Conservation (phyloP, 345 rosid species). For the Eucalyptus marginata region DNA sequence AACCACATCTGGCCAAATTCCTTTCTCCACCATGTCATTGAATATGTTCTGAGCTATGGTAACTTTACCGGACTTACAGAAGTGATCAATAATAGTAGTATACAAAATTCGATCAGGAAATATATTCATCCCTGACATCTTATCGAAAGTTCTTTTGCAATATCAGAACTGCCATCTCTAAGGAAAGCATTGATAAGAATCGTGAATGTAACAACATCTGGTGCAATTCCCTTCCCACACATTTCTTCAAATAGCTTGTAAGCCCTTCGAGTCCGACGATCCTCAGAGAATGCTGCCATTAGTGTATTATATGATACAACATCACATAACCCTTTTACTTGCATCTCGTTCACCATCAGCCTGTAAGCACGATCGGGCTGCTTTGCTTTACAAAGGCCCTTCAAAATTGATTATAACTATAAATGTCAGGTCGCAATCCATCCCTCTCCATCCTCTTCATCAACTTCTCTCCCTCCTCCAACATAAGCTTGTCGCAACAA, state of each 20-base stretch:
- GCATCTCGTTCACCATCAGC: conserved; percentile 55
- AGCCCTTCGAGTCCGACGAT: conserved; percentile 30
- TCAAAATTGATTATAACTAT: conserved; percentile 81
- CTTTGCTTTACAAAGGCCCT: conserved; percentile 60
- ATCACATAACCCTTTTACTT: conserved; percentile 56
- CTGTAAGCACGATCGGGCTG: conserved; percentile 38
- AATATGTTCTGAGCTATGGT: conserved; percentile 52
- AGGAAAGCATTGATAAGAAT: conserved; percentile 67
- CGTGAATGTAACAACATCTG: conserved; percentile 70
- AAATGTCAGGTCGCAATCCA: conserved; percentile 68
- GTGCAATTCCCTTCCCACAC: conserved; percentile 43
- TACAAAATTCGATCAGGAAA: conserved; percentile 66
- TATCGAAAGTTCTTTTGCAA: conserved; percentile 60
- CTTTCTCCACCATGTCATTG: conserved; percentile 64
- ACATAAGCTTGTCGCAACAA: conserved; percentile 45
- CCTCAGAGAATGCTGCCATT: conserved; percentile 49
- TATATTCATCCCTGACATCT: conserved; percentile 48
- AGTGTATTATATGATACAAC: conserved; percentile 78
- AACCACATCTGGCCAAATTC: conserved; percentile 60
- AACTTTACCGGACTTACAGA: conserved; percentile 66
- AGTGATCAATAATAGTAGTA: conserved; percentile 66
- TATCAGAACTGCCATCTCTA: conserved; percentile 39
- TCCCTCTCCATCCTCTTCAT: conserved; percentile 54
- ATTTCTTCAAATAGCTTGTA: conserved; percentile 64
- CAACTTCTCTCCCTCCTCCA: conserved; percentile 55